These are phyloP conservation scores for Pigoraptor vietnamica DNA, from an alignment of 78 protist species.

Conservation along the genomic window DNA sequence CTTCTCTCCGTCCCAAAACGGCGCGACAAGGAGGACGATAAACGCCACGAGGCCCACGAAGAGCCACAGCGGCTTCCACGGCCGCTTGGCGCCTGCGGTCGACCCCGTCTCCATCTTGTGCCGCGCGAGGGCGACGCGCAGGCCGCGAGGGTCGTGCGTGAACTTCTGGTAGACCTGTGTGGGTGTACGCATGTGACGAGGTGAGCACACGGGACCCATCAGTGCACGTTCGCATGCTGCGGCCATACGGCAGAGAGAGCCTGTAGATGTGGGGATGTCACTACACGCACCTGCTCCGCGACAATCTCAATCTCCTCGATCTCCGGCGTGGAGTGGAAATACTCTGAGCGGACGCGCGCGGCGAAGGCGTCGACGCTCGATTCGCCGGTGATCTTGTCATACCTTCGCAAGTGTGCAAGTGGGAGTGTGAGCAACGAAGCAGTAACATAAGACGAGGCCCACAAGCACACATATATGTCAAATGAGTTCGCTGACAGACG, in stretches of 20 bases:
- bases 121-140: neutral
- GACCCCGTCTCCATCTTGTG: neutral
- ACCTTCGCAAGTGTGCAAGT: no score
- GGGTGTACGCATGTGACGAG: neutral
- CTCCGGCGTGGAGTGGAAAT: neutral
- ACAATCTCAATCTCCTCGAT: neutral
- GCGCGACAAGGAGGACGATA: neutral
- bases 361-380: neutral
- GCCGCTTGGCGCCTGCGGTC: neutral
- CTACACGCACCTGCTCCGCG: neutral
- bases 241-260: no score
- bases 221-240: no score
- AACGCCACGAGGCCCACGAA: neutral
- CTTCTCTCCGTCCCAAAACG: neutral
- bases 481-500: no score
- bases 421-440: no score
- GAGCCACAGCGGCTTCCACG: neutral
- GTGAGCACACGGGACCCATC: no score
- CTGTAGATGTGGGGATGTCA: no score
- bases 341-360: neutral
- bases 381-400: neutral
- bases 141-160: neutral
- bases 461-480: neutral
- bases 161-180: neutral
- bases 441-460: no score